Evolutionary conservation across 805 yeast species (phyloP), one percentile per base, ranked within the genome.

Genomic region (Henningerozyma blattae): DNA sequence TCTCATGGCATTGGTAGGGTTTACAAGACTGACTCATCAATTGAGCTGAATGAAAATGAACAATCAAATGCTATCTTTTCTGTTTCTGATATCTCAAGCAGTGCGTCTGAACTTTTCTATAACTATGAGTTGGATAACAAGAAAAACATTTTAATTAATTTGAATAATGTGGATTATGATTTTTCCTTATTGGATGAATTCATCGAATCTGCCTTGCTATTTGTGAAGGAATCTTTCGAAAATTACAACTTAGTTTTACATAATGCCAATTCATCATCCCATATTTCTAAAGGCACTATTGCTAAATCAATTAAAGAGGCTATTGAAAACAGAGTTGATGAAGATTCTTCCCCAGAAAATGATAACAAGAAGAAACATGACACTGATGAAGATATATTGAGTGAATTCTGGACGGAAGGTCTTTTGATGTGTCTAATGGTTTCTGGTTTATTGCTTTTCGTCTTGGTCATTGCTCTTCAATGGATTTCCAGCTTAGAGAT

Each of bases 401-500:
- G 59, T 40, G 33, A 44, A 14, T 41, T 42, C 22, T 57, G 62
- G 62, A 57, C 62, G 6, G 62, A 57, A 13, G 96, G 94, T 15
- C 64, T 89, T 38, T 74, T 83, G 60, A 79, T 81, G 76, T 68
- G 79, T 35, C 58, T 79, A 38, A 56, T 87, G 28, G 85, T 84
- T 14, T 65, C 84, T 3, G 54, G 69, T 10, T 55, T 83, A 40
- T 61, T 86, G 42, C 37, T 83, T 15, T 58, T 58, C 24, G 64
- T 84, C 27, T 61, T 84, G 35, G 50, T 64, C 32, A 61, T 68
- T 33, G 89, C 93, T 13, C 65, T 85, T 40, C 50, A 70, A 33
- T 84, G 94, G 91, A 61, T 84, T 31, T 52, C 72, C 17, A 64
- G 77, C 15, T 58, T 86, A 44, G 77, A 80, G 50, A 80, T 86